A percentile compares a stretch with the other conserved stretches of the same genome.
Conservation (phyloP, 164 flowering plant genomes). For the Warburgia ugandensis region DNA sequence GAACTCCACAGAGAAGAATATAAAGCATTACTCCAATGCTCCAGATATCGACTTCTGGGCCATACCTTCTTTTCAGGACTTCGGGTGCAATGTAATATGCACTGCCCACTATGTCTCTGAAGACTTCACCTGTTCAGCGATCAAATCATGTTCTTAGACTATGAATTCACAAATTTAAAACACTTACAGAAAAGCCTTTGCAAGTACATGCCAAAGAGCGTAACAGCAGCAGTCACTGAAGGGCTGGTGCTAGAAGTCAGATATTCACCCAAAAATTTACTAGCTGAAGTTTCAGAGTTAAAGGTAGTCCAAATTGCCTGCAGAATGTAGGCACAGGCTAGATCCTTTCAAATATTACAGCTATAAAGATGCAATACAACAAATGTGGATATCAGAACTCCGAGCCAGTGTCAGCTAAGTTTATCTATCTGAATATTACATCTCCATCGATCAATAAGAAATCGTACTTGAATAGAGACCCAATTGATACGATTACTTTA, state of each 20-base stretch:
- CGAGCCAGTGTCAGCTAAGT: too few species aligned
- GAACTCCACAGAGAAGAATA: constrained; percentile 73
- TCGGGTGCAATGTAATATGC: constrained; percentile 93
- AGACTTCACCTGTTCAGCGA: constrained; percentile 49
- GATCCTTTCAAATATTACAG: too few species aligned
- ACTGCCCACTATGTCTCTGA: constrained; percentile 74
- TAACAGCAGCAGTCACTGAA: background rate
- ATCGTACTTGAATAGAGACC: too few species aligned
- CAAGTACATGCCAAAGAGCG: background rate
- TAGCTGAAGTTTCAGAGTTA: too few species aligned
- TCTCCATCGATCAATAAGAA: too few species aligned
- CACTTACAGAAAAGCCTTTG: background rate
- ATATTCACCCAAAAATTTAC: background rate
- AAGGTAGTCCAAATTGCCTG: too few species aligned
- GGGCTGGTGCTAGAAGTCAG: background rate
- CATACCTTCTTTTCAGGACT: constrained; percentile 71
- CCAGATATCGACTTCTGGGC: constrained; percentile 85
- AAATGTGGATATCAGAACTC: too few species aligned
- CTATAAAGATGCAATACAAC: too few species aligned
- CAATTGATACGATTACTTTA: too few species aligned
- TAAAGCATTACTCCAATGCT: constrained; percentile 80
- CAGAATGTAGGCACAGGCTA: too few species aligned
- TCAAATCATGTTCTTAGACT: background rate
- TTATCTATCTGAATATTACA: too few species aligned
- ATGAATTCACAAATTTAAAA: background rate